Percentiles rank a stretch among this genome's conserved stretches.
Conservation (phyloP, 2,329 filamentous ascomycete species). For the Nothophoma quercina region DNA sequence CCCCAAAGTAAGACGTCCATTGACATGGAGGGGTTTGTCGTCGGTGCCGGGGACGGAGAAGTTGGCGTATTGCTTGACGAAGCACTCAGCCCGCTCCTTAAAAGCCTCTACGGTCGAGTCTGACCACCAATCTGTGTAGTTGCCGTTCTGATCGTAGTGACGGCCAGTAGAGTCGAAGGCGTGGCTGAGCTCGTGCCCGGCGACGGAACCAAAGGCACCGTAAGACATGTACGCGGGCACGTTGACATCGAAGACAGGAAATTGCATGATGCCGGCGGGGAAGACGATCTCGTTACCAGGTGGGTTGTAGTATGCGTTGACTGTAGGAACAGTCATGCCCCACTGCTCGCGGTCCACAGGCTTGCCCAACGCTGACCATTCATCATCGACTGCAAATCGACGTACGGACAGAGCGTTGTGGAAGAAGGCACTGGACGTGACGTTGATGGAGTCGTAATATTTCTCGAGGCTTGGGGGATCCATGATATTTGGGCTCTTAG, state of each 20-base stretch:
- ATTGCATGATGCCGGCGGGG: constrained; percentile 73
- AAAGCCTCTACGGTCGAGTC: constrained; percentile 66
- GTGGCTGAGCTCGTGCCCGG: constrained; percentile 74
- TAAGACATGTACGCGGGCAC: constrained; percentile 72
- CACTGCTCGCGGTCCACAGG: constrained; percentile 68
- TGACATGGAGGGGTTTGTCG: constrained; percentile 66
- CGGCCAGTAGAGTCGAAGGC: constrained; percentile 73
- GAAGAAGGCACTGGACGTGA: constrained; percentile 63
- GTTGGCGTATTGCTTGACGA: constrained; percentile 71
- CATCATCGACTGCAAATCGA: constrained; percentile 56
- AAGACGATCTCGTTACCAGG: constrained; percentile 74
- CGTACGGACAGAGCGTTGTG: constrained; percentile 63
- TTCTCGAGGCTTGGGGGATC: constrained; percentile 63
- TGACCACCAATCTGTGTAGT: constrained; percentile 73
- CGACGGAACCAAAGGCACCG: constrained; percentile 72
- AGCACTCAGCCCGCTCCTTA: constrained; percentile 67
- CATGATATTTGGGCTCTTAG: constrained; percentile 66
- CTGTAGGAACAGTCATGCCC: constrained; percentile 65
- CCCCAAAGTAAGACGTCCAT: constrained; percentile 68
- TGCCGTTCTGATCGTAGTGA: constrained; percentile 70
- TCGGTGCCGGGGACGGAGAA: constrained; percentile 66
- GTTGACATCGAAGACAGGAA: constrained; percentile 69
- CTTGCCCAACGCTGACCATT: constrained; percentile 67
- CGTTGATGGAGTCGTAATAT: constrained; percentile 64
- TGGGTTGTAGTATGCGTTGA: constrained; percentile 71